These are phyloP conservation scores for Buxus sempervirens DNA, from an alignment of 164 flowering plant genomes.

Conservation along the genomic window DNA sequence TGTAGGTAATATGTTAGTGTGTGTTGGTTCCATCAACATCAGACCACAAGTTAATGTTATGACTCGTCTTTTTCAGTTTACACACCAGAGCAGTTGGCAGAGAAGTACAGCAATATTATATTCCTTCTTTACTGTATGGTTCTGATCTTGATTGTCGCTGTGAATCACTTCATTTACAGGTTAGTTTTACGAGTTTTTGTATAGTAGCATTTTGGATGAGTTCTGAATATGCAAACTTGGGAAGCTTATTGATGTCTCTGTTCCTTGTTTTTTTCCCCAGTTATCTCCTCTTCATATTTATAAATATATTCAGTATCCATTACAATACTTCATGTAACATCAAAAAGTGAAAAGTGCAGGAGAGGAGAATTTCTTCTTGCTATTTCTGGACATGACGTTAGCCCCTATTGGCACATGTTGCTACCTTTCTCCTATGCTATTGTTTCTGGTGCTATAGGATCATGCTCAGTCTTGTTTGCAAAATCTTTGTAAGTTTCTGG, in stretches of 20 bases:
- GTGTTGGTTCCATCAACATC: neutral
- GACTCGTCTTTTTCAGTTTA: conserved; percentile 52
- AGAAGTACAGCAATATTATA: conserved; percentile 76
- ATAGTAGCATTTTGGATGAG: neutral
- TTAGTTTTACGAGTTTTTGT: conserved; percentile 15
- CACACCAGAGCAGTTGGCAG: conserved; percentile 95
- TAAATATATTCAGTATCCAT: neutral
- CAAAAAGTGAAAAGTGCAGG: conserved; percentile 40
- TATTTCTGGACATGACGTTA: conserved; percentile 57
- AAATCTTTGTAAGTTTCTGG: conserved; percentile 74
- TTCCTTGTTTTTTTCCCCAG: neutral
- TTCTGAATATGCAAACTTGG: neutral
- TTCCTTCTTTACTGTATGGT: conserved; percentile 78
- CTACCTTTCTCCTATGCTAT: conserved; percentile 92
- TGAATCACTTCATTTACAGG: conserved; percentile 77
- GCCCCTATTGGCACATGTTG: conserved; percentile 76
- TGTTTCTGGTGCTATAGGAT: conserved; percentile 96
- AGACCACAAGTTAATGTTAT: neutral
- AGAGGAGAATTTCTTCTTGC: conserved; percentile 71
- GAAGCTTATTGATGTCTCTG: neutral
- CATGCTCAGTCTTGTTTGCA: conserved; percentile 95
- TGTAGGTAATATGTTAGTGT: too few species aligned
- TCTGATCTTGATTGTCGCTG: conserved; percentile 58
- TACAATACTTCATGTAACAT: neutral
- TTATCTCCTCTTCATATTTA: conserved; percentile 1